Evolutionary conservation across 2,329 filamentous ascomycete genomes (phyloP).

Genomic region (Ophiostoma novo-ulmi): DNA sequence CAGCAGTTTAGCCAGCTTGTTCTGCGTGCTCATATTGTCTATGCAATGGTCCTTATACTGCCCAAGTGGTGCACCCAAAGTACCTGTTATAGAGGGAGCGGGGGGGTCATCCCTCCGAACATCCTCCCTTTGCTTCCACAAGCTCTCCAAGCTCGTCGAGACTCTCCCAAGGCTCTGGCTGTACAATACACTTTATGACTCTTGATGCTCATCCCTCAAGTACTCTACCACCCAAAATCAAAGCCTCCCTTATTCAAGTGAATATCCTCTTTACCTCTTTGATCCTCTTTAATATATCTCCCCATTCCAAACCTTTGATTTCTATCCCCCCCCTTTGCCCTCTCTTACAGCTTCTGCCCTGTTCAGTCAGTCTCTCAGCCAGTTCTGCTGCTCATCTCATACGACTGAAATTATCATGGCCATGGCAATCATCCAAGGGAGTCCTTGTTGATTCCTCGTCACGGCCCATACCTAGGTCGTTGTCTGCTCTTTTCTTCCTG

Average conservation of each 20-base stretch:
- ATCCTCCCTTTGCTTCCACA: background rate
- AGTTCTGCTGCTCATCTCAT: background rate
- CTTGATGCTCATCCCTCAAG: conserved; percentile 16
- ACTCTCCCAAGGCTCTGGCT: background rate
- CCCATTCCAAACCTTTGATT: conserved; percentile 20
- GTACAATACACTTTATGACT: background rate
- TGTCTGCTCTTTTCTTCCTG: conserved; percentile 11
- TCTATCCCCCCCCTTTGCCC: conserved; percentile 14
- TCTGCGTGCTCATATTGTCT: background rate
- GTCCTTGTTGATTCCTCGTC: conserved; percentile 16
- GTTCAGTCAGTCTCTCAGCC: background rate
- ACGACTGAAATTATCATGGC: conserved; percentile 20
- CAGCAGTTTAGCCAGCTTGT: background rate
- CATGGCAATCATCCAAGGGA: conserved; percentile 20
- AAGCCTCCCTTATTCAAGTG: conserved; percentile 15
- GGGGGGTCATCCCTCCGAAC: conserved; percentile 3
- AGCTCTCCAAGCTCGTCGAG: background rate
- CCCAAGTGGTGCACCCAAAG: conserved; percentile 6
- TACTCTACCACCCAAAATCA: conserved; percentile 5
- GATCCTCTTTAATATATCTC: conserved; percentile 16
- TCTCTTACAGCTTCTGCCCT: conserved; percentile 4
- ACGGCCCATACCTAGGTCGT: conserved; percentile 3
- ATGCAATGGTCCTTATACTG: background rate
- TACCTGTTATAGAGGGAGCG: background rate
- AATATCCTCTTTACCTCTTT: conserved; percentile 8